Conservation (phyloP, 352 stramenopile species). For the Pythium myriotylum region DNA sequence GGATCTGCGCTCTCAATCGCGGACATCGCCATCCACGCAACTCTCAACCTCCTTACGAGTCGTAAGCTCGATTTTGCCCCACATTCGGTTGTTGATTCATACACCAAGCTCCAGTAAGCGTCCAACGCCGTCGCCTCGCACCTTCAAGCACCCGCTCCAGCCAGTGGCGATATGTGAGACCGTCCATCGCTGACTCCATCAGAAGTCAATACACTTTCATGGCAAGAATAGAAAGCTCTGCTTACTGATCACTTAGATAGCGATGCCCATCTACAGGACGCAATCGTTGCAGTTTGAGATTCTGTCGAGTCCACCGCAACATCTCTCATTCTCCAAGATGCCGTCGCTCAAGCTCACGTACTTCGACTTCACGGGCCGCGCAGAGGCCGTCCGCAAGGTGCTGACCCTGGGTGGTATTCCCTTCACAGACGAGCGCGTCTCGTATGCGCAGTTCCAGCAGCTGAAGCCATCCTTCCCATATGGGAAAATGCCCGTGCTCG, state of each 20-base stretch:
- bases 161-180: no score
- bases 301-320: background rate
- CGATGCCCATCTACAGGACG: background rate
- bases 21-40: conserved; percentile 49
- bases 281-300: conserved; percentile 33
- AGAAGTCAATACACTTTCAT: conserved; percentile 7
- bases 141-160: background rate
- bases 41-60: conserved; percentile 1
- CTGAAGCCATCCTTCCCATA: conserved; percentile 37
- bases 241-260: no score
- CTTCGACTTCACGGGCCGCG: conserved; percentile 40
- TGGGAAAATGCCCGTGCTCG: conserved; percentile 34
- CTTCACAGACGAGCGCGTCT: conserved; percentile 38
- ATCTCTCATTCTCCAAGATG: background rate
- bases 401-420: conserved; percentile 33
- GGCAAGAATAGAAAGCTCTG: no score
- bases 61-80: conserved; percentile 1
- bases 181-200: no score
- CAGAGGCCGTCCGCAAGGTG: conserved; percentile 32
- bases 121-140: background rate
- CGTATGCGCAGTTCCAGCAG: conserved; percentile 2
- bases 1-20: conserved; percentile 42
- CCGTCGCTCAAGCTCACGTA: conserved; percentile 36
- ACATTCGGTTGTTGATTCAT: conserved; percentile 2
- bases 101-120: background rate